These are phyloP conservation scores for Stachybotrys elegans DNA, from an alignment of 2,329 filamentous ascomycete genomes.

Conservation along the genomic window DNA sequence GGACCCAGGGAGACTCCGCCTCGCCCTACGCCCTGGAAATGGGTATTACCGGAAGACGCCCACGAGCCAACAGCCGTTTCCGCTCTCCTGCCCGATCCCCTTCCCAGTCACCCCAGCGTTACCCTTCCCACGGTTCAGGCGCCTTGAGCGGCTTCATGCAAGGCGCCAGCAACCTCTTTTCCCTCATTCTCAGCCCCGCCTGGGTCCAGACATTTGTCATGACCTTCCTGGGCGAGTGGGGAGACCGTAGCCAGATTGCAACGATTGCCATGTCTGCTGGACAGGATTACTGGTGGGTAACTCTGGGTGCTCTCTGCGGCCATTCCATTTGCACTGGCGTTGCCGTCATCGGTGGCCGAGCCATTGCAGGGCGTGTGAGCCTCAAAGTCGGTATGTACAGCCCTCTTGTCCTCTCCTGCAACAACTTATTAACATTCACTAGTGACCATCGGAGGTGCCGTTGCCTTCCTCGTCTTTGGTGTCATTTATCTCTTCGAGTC, in stretches of 20 bases:
- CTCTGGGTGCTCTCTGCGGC: conserved; percentile 77
- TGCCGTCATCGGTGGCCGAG: conserved; percentile 86
- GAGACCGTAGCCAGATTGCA: conserved; percentile 93
- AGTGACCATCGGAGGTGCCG: conserved; percentile 90
- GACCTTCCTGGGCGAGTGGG: conserved; percentile 98
- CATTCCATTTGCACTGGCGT: conserved; percentile 87
- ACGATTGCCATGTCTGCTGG: conserved; percentile 98
- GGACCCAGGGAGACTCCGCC: conserved; percentile 58
- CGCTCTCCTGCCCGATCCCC: conserved; percentile 77
- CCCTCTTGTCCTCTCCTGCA: neutral
- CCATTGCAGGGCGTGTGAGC: conserved; percentile 90
- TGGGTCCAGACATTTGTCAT: conserved; percentile 99
- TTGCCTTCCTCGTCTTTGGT: conserved; percentile 87
- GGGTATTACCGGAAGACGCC: conserved; percentile 65
- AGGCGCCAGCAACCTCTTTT: conserved; percentile 81
- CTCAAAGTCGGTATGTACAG: conserved; percentile 84
- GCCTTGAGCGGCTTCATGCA: conserved; percentile 37
- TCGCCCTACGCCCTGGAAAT: conserved; percentile 77
- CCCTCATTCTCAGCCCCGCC: conserved; percentile 83
- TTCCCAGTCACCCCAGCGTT: conserved; percentile 67
- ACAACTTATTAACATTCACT: conserved; percentile 15
- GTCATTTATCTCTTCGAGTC: conserved; percentile 87
- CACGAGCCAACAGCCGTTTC: conserved; percentile 68
- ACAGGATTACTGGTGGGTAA: conserved; percentile 99
- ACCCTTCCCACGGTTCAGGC: conserved; percentile 41